These are phyloP conservation scores for Acacia acuminata DNA, from an alignment of 306 rosid species.

Conservation along the genomic window DNA sequence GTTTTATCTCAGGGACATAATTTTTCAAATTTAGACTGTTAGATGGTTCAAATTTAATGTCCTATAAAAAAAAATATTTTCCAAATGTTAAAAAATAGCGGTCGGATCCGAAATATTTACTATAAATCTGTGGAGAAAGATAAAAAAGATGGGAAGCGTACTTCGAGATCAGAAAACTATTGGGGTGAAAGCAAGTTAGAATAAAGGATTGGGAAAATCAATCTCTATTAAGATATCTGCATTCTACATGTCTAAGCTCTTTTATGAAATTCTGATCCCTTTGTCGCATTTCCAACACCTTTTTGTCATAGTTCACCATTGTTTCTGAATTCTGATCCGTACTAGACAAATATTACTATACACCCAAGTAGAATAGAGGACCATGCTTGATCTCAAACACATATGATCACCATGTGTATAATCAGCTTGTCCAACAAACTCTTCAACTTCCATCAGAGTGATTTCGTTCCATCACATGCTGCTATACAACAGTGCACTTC, in stretches of 20 bases:
- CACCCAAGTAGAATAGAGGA: conserved; percentile 4
- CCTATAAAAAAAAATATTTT: not conserved
- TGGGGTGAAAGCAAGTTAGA: not conserved
- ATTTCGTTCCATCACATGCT: conserved; percentile 17
- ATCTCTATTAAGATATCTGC: not conserved
- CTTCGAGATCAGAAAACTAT: not conserved
- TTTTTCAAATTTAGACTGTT: not conserved
- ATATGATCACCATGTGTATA: not conserved
- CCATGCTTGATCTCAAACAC: not conserved
- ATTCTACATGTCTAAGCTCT: not conserved
- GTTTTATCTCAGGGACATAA: not conserved
- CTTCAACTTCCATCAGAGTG: conserved; percentile 3
- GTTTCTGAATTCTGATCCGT: conserved; percentile 1
- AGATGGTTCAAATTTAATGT: not conserved
- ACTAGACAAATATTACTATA: conserved; percentile 1
- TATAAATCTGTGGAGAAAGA: not conserved
- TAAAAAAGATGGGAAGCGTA: not conserved
- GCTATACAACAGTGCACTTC: not conserved
- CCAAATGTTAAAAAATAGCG: not conserved
- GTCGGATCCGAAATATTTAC: not conserved
- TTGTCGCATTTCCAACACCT: not conserved
- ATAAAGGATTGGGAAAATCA: not conserved
- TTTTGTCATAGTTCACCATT: not conserved
- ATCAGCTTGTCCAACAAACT: conserved; percentile 3
- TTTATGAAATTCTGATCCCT: not conserved